Evolutionary conservation across 805 yeast species (phyloP), one percentile per base, ranked within the genome.

Genomic region (Yamadazyma tumulicola): DNA sequence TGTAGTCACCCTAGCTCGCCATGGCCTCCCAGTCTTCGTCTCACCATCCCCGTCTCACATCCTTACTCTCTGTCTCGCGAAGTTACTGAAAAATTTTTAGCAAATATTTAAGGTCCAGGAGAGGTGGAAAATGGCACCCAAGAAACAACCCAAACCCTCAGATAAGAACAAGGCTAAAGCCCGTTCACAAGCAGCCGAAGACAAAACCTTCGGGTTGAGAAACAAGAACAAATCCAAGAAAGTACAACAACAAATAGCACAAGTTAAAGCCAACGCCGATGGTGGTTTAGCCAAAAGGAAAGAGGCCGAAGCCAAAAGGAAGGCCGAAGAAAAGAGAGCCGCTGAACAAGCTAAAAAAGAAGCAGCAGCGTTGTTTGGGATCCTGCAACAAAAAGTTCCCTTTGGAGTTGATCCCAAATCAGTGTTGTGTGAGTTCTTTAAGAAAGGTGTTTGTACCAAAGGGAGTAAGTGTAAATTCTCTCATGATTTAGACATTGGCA

Each of bases 371-470:
- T 62, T 91, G 29, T 75, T 87, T 49, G 82, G 79, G 20, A 69
- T 86, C 32, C 82, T 76, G 35, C 72, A 68, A 29, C 97, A 86
- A 58, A 87, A 86, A 55, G 85, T 91, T 20, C 95, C 96, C 26
- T 88, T 91, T 53, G 98, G 98, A 34, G 97, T 88, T 40, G 97
- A 93, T 64, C 98, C 98, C 35, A 91, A 93, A 64, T 78, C 95
- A 1, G 83, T 93, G 22, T 62, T 93, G 14, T 93, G 98, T 75
- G 85, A 85, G 38, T 79, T 78, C 61, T 91, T 87, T 77, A 93
- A 81, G 63, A 77, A 82, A 47, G 72, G 74, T 26, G 87, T 95
- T 17, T 93, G 98, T 75, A 77, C 81, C 46, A 83, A 83, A 57
- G 93, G 93, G 25, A 72, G 76, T 51, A 75, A 74, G 54, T 93